A percentile compares a stretch with the other conserved stretches of the same genome.
These are phyloP conservation scores for Cyclocybe aegerita DNA, from an alignment of 768 basidiomycete genomes.

Conservation along the genomic window DNA sequence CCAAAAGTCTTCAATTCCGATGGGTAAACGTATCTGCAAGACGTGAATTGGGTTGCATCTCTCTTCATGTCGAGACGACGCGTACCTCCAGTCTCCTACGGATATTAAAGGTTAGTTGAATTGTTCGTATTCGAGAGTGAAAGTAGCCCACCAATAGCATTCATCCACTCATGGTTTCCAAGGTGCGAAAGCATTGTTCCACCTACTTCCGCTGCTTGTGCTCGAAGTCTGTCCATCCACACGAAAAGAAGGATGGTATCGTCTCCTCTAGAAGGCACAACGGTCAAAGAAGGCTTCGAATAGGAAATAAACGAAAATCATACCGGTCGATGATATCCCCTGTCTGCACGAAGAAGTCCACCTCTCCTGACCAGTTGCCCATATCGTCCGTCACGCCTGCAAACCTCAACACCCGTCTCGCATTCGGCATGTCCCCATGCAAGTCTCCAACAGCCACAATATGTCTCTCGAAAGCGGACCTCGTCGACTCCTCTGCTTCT, in stretches of 20 bases:
- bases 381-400: slow-evolving; percentile 70
- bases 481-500: slow-evolving; percentile 3
- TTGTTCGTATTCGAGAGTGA: slow-evolving; percentile 5
- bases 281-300: not conserved
- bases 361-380: slow-evolving; percentile 79
- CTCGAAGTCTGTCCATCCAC: slow-evolving; percentile 83
- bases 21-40: slow-evolving; percentile 74
- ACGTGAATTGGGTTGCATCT: not conserved
- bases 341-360: slow-evolving; percentile 90
- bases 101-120: slow-evolving; percentile 3
- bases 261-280: slow-evolving; percentile 57
- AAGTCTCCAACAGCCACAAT: slow-evolving; percentile 92
- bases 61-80: not conserved
- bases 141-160: slow-evolving; percentile 60
- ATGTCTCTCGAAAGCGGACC: slow-evolving; percentile 41
- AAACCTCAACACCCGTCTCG: slow-evolving; percentile 77
- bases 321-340: slow-evolving; percentile 95
- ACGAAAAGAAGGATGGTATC: slow-evolving; percentile 85
- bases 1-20: slow-evolving; percentile 86
- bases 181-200: slow-evolving; percentile 76
- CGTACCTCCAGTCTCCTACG: slow-evolving; percentile 78
- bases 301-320: slow-evolving; percentile 13
- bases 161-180: slow-evolving; percentile 98
- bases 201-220: slow-evolving; percentile 65
- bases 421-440: slow-evolving; percentile 85